Conservation (phyloP, 352 stramenopile genomes). For the Pythium volutum region DNA sequence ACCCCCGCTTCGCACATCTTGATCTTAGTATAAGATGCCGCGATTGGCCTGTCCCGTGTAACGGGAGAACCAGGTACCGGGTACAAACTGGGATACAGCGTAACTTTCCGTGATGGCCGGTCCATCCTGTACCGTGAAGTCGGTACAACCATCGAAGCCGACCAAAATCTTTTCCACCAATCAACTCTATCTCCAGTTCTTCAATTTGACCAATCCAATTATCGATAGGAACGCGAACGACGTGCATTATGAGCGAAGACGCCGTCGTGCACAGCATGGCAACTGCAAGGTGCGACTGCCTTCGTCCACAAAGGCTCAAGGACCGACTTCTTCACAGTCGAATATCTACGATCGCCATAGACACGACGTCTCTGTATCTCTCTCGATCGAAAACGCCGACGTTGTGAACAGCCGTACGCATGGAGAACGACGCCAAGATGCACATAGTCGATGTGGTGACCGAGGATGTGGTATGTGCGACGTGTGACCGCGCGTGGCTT, state of each 20-base stretch:
- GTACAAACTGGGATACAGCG: conserved; percentile 1
- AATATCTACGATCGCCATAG: background rate
- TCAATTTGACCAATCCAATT: conserved; percentile 34
- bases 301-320: background rate
- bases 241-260: conserved; percentile 1
- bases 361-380: background rate
- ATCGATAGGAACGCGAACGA: conserved; percentile 27
- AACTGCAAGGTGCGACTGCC: conserved; percentile 25
- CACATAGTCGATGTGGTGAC: conserved; percentile 17
- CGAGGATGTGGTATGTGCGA: conserved; percentile 46
- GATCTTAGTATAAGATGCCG: conserved; percentile 19
- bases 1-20: conserved; percentile 16
- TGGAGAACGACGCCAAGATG: background rate
- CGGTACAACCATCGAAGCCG: background rate
- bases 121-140: background rate
- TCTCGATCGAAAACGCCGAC: background rate
- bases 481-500: conserved; percentile 20
- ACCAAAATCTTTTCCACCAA: background rate
- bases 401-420: background rate
- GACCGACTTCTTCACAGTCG: background rate
- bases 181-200: background rate
- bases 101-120: background rate
- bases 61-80: conserved; percentile 1
- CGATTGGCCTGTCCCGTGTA: conserved; percentile 13
- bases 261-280: background rate